Conservation (phyloP, 495 filamentous ascomycete species). For the Bryoglossum gracile region DNA sequence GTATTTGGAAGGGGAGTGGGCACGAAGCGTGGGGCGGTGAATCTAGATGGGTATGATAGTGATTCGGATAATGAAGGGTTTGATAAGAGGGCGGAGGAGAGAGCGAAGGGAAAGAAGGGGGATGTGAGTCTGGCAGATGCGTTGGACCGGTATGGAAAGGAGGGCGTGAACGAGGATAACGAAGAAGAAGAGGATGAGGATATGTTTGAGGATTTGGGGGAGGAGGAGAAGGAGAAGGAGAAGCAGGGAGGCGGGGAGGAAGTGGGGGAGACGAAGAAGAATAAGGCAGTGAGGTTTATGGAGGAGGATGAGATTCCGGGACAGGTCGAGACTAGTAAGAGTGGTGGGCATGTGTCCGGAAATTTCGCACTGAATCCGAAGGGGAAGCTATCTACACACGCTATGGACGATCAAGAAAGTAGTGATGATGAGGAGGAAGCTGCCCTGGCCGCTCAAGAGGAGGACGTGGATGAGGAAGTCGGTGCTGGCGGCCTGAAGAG, state of each 20-base stretch:
- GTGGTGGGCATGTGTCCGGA: slow-evolving; percentile 58
- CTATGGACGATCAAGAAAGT: slow-evolving; percentile 44
- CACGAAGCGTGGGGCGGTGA: slow-evolving; percentile 84
- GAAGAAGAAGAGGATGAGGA: slow-evolving; percentile 63
- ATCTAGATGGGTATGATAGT: slow-evolving; percentile 93
- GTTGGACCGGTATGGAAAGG: slow-evolving; percentile 37
- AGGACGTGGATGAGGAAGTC: slow-evolving; percentile 71
- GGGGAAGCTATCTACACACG: slow-evolving; percentile 33
- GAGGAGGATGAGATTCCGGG: slow-evolving; percentile 75
- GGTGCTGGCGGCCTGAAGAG: slow-evolving; percentile 86
- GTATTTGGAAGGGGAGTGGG: slow-evolving; percentile 76
- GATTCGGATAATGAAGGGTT: slow-evolving; percentile 93
- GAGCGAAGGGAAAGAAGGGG: slow-evolving; percentile 43
- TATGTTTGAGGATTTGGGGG: slow-evolving; percentile 81
- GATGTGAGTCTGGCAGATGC: slow-evolving; percentile 36
- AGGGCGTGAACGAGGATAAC: slow-evolving; percentile 20
- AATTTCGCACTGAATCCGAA: slow-evolving; percentile 43
- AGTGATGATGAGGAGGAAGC: slow-evolving; percentile 68
- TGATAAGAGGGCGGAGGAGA: slow-evolving; percentile 56
- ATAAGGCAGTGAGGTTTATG: slow-evolving; percentile 73
- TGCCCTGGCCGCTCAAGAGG: slow-evolving; percentile 55
- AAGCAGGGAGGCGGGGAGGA: slow-evolving; percentile 39
- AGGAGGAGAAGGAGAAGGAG: slow-evolving; percentile 48
- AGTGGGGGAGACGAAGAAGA: slow-evolving; percentile 51
- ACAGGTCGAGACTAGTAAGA: slow-evolving; percentile 66